Evolutionary conservation across 2,329 filamentous ascomycete genomes (phyloP).

Genomic region (Fusarium equiseti): DNA sequence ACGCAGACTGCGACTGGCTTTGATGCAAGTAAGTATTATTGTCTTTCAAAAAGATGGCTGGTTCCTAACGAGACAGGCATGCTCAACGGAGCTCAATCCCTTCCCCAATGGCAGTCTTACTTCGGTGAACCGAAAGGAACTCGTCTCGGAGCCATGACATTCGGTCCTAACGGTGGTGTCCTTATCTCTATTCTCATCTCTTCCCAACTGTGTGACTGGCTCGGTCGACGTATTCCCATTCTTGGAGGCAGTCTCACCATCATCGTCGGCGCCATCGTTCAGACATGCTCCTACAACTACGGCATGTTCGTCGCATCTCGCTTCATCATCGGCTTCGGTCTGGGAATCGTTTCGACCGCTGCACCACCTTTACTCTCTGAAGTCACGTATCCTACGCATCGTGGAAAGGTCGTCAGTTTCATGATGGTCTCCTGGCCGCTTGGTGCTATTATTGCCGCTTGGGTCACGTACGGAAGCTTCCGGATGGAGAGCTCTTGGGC

Average conservation of each 20-base stretch:
- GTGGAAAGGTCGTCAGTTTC: conserved; percentile 50
- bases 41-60: too few relatives aligned
- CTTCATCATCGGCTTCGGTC: conserved; percentile 56
- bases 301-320: conserved; percentile 53
- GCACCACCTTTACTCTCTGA: conserved; percentile 53
- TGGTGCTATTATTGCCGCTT: conserved; percentile 41
- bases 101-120: conserved; percentile 49
- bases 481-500: conserved; percentile 57
- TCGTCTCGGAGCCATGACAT: conserved; percentile 49
- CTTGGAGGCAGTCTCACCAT: conserved; percentile 46
- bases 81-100: conserved; percentile 52
- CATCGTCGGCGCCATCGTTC: conserved; percentile 48
- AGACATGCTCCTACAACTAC: conserved; percentile 49
- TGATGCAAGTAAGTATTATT: conserved; percentile 47
- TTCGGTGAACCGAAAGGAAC: conserved; percentile 48
- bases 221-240: conserved; percentile 48
- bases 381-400: conserved; percentile 53
- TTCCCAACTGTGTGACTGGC: conserved; percentile 47
- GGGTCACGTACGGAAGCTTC: conserved; percentile 57
- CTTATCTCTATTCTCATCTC: conserved; percentile 44
- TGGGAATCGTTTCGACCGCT: conserved; percentile 51
- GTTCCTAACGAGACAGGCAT: conserved; percentile 46
- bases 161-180: conserved; percentile 42
- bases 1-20: conserved; percentile 51
- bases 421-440: conserved; percentile 41